phyloP scores from a whole-genome alignment of 2,329 filamentous ascomycete species.

The Fusarium mundagurra region DNA sequence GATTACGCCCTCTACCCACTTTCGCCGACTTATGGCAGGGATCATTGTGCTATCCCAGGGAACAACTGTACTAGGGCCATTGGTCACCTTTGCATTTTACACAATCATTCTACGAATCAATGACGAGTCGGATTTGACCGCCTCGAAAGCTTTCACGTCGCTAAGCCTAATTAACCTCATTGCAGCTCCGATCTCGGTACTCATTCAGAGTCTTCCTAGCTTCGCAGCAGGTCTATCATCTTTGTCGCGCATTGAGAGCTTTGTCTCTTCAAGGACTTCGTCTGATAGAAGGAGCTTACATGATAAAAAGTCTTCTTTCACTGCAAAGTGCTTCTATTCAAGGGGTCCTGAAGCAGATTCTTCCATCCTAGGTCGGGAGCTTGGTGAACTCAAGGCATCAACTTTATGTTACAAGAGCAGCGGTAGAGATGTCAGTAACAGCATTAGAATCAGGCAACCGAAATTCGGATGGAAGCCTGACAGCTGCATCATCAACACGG shows the following conservation, averaged over 20 bases:
- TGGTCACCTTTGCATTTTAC: not conserved
- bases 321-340: not conserved
- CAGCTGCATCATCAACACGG: not conserved
- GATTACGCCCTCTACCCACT: not conserved
- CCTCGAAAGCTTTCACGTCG: not conserved
- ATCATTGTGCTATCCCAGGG: not conserved
- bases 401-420: not conserved
- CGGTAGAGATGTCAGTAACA: not conserved
- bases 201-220: not conserved
- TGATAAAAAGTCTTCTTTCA: not conserved
- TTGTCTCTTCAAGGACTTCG: not conserved
- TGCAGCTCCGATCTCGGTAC: not conserved
- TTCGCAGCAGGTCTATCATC: not conserved
- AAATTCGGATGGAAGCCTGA: not conserved
- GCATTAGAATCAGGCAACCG: not conserved
- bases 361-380: not conserved
- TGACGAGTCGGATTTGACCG: not conserved
- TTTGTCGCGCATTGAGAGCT: not conserved
- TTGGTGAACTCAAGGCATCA: not conserved
- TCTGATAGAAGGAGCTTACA: not conserved
- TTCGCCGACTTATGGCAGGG: not conserved
- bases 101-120: not conserved
- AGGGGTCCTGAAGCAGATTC: not conserved
- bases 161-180: not conserved
- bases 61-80: not conserved